Evolutionary conservation across 176 grass and related monocot species (phyloP).

Genomic region (Phyllostachys edulis): DNA sequence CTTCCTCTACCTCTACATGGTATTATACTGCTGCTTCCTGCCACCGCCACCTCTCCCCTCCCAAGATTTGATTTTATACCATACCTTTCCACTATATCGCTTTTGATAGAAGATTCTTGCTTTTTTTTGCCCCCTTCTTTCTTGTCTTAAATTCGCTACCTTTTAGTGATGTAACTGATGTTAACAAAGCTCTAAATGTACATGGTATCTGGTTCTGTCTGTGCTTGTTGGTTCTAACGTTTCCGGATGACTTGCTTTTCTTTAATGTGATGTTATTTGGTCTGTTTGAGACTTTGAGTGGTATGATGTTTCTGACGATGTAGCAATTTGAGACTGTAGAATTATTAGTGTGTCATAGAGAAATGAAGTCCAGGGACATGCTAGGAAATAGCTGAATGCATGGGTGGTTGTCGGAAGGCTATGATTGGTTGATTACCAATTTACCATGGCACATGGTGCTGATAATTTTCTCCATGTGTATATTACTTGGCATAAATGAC

Average conservation of each 20-base stretch:
- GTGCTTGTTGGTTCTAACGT: background rate
- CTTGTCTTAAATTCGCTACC: background rate
- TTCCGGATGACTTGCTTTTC: background rate
- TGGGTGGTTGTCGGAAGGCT: background rate
- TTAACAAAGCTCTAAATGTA: background rate
- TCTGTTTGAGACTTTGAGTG: background rate
- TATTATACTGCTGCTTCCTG: background rate
- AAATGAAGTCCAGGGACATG: background rate
- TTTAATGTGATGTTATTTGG: background rate
- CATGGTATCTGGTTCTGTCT: background rate
- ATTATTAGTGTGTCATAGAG: background rate
- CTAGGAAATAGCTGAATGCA: background rate
- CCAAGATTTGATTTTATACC: background rate
- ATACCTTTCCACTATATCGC: background rate
- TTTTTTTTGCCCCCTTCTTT: background rate
- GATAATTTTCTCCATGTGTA: background rate
- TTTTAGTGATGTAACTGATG: constrained; percentile 17
- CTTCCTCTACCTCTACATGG: constrained; percentile 88
- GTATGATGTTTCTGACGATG: background rate
- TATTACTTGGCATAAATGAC: constrained; percentile 1
- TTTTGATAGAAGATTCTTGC: background rate
- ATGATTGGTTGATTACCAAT: background rate
- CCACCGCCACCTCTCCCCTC: background rate
- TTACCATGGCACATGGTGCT: background rate
- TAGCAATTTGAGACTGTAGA: background rate